Conservation (phyloP, 768 basidiomycete genomes). For the Leccinum subgranulosum region DNA sequence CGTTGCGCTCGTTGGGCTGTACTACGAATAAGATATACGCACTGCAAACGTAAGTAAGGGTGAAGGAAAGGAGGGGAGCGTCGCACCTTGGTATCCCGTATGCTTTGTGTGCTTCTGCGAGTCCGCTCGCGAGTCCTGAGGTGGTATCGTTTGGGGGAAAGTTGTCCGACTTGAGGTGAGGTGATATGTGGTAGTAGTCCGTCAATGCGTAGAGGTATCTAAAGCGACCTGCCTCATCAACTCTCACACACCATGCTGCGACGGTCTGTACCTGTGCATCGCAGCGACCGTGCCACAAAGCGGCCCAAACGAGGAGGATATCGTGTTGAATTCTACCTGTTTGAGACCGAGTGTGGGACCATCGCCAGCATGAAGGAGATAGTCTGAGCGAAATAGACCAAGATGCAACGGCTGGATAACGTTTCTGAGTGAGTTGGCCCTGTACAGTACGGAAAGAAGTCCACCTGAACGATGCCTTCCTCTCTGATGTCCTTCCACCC, state of each 20-base stretch:
- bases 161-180: constrained; percentile 48
- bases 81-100: constrained; percentile 57
- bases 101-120: constrained; percentile 76
- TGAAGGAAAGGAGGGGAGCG: constrained; percentile 2
- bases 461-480: constrained; percentile 56
- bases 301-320: constrained; percentile 86
- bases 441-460: not conserved
- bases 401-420: constrained; percentile 68
- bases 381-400: constrained; percentile 93
- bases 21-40: constrained; percentile 82
- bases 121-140: constrained; percentile 64
- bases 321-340: constrained; percentile 98
- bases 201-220: constrained; percentile 72
- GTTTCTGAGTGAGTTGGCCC: constrained; percentile 2
- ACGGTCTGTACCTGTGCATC: constrained; percentile 72
- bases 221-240: not conserved
- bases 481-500: constrained; percentile 79
- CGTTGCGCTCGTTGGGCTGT: constrained; percentile 84
- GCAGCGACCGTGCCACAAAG: constrained; percentile 65
- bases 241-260: too few species aligned
- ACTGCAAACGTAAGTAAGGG: constrained; percentile 23
- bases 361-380: constrained; percentile 67
- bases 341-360: constrained; percentile 51
- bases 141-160: constrained; percentile 76
- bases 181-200: constrained; percentile 59